Evolutionary conservation across 2,329 filamentous ascomycete species (phyloP), one percentile per base, ranked within the genome.

Genomic region (Drechmeria coniospora): DNA sequence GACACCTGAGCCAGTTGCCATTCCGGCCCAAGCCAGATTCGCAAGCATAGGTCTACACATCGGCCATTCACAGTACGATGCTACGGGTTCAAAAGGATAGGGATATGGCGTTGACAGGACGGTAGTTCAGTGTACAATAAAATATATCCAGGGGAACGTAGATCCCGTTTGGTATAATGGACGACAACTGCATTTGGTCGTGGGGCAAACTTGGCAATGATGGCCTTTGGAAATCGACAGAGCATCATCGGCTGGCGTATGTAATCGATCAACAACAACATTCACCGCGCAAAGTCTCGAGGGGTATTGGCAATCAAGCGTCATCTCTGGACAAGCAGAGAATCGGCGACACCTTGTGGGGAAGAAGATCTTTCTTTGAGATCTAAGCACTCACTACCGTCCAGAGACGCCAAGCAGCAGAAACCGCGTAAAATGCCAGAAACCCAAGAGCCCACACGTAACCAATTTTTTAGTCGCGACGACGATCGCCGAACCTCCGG

Each of bases 231-330:
- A n/a, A n/a, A n/a, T n/a, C n/a, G n/a, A n/a, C n/a, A n/a, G n/a
- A n/a, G n/a, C n/a, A n/a, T n/a, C n/a, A n/a, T n/a, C n/a, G n/a
- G n/a, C n/a, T n/a, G n/a, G n/a, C n/a, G n/a, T n/a, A n/a, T n/a
- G n/a, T n/a, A n/a, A n/a, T n/a, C n/a, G n/a, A n/a, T n/a, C n/a
- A n/a, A n/a, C n/a, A n/a, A n/a, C n/a, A n/a, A n/a, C n/a, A n/a
- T n/a, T n/a, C n/a, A n/a, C n/a, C n/a, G n/a, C n/a, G n/a, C n/a
- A n/a, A n/a, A n/a, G n/a, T n/a, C n/a, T n/a, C n/a, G n/a, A n/a
- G n/a, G n/a, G n/a, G n/a, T n/a, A n/a, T 36, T 92, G 83, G 83
- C 83, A 74, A 84, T 92, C 83, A 82, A 92, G 82, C 82, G 52
- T 90, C 73, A 69, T 81, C 76, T 62, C 65, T 62, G 47, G 54